Percentiles rank a stretch among this genome's conserved stretches.
phyloP scores from a whole-genome alignment of 768 basidiomycete species.

The Rhodotorula diobovata region DNA sequence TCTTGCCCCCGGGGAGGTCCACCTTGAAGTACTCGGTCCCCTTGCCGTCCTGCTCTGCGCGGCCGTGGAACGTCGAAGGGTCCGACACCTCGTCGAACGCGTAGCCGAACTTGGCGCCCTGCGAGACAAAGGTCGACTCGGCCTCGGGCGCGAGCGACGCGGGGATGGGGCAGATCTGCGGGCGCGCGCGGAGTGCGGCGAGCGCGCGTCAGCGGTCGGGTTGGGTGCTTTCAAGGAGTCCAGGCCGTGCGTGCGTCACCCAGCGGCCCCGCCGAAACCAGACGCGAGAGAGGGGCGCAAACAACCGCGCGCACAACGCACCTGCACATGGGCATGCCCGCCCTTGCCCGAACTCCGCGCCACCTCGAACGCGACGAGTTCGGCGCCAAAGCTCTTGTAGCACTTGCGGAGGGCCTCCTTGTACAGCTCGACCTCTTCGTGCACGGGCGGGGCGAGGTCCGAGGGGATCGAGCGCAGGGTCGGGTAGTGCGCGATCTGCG shows the following conservation, averaged over 20 bases:
- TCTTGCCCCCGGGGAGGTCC: slow-evolving; percentile 78
- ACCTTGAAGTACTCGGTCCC: slow-evolving; percentile 73
- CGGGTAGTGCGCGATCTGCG: slow-evolving; percentile 74
- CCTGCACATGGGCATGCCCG: slow-evolving; percentile 91
- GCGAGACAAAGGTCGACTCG: slow-evolving; percentile 65
- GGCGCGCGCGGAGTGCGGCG: slow-evolving; percentile 41
- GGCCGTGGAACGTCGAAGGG: slow-evolving; percentile 52
- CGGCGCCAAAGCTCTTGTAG: slow-evolving; percentile 65
- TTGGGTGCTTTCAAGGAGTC: background rate
- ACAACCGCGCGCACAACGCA: slow-evolving; percentile 35
- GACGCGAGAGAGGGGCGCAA: background rate
- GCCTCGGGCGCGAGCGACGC: slow-evolving; percentile 59
- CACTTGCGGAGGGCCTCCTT: slow-evolving; percentile 68
- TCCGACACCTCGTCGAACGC: slow-evolving; percentile 71
- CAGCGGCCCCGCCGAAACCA: too few relatives aligned
- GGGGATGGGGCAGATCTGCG: slow-evolving; percentile 62
- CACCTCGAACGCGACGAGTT: slow-evolving; percentile 79
- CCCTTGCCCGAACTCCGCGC: slow-evolving; percentile 76
- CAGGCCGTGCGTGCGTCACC: background rate
- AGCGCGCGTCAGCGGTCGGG: background rate
- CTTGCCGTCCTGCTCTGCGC: slow-evolving; percentile 48
- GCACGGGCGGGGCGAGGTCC: slow-evolving; percentile 68
- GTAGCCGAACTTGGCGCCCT: slow-evolving; percentile 63
- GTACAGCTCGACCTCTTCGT: slow-evolving; percentile 76
- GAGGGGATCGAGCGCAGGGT: slow-evolving; percentile 76